Base-by-base conservation (phyloP, 345 rosid genomes). In the Gossypium arboreum region DNA sequence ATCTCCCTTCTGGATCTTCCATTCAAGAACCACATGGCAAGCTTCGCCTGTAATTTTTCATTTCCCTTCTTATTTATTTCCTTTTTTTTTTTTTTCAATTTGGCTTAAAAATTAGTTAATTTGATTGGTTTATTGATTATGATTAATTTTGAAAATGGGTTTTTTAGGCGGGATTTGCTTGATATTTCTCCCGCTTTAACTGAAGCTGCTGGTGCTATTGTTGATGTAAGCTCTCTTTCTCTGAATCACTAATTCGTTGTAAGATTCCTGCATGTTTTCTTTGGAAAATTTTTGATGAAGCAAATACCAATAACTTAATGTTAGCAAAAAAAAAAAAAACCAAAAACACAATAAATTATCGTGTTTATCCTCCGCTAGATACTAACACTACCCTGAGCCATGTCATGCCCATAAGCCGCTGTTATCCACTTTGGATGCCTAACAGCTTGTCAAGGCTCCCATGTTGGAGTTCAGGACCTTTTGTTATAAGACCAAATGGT, bases 191-290 rank as follows among this genome's bases (percentile, higher is more conserved):
- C 97, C 0, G 84, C 94, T 10, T 88, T 95, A 17, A 90, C 97
- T 12, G 99, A 96, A 84, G 98, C 98, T 76, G 97, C 94, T 73
- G 99, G 99, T 65, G 99, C 98, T 72, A 96, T 93, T 75, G 85
- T 93, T 67, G 99, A 96, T 86, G 99, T 92, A 78, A 82, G 89
- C 61, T 75, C 2, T 61, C 68, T 70, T 8, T 56, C 58, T 54
- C 2, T 56, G 9, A 18, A 12, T 9, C 60, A 6, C 47, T 63
- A 39, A 39, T 63, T 63, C 52, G 56, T 73, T 73, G 52, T 72
- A 29, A 61, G 11, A 20, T 0, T 71, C 73, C 24, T 52, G 48
- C 54, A 45, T 72, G 71, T 56, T 69, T 34, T 62, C 34, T 68
- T 13, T 45, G 20, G 75, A 63, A 65, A 73, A 44, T 59, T 2